phyloP scores from a whole-genome alignment of 108 stramenopile genomes.

The Schizochytrium sp. region DNA sequence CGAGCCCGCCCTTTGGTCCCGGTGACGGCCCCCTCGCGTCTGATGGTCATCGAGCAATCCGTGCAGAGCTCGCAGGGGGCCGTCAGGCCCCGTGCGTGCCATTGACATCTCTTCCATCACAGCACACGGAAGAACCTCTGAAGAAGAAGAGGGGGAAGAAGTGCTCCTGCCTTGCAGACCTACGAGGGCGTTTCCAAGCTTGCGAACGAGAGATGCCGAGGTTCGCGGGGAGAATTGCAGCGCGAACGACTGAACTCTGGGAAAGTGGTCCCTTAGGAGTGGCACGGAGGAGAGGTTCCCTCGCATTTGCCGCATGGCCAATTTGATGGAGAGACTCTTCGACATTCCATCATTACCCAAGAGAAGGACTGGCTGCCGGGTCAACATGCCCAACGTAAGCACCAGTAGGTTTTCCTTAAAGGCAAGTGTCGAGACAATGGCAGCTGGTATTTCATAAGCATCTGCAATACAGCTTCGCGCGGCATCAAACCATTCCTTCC shows the following conservation, averaged over 20 bases:
- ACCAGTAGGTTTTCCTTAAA: not conserved
- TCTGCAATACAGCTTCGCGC: not conserved
- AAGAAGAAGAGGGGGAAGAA: not conserved
- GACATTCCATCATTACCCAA: conserved; percentile 18
- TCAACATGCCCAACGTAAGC: not conserved
- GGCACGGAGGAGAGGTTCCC: not conserved
- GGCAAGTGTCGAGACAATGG: not conserved
- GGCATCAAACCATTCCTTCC: not conserved
- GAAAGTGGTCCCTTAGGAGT: not conserved
- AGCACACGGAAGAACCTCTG: not conserved
- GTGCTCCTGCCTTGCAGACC: not conserved
- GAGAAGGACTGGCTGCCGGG: not conserved
- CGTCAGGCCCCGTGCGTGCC: conserved; percentile 1
- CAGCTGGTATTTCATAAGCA: not conserved
- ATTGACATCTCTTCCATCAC: conserved; percentile 11
- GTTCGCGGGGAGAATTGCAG: not conserved
- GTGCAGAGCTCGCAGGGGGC: conserved; percentile 3
- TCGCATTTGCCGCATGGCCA: conserved; percentile 19
- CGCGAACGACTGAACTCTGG: not conserved
- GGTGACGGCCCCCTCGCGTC: not conserved
- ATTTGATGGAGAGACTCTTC: not conserved
- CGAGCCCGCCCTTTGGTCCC: not conserved
- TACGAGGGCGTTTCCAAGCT: conserved; percentile 1
- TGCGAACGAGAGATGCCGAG: not conserved
- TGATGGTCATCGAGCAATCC: conserved; percentile 3